Evolutionary conservation across 2,329 filamentous ascomycete genomes (phyloP).

Genomic region (Ophiocordyceps robertsii): DNA sequence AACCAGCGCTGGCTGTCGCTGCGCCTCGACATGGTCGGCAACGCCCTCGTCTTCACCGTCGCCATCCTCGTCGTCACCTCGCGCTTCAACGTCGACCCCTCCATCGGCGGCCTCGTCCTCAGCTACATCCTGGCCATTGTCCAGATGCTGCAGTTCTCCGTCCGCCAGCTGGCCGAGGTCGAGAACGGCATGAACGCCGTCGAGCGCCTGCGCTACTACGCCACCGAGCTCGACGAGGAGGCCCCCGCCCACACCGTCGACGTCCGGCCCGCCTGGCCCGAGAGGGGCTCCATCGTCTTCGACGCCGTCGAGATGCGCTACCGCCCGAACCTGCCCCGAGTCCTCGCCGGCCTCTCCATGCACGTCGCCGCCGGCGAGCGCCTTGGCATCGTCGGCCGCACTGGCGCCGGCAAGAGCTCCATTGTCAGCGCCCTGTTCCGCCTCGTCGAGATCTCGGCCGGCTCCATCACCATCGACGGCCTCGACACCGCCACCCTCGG

Average conservation of each 20-base stretch:
- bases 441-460: slow-evolving; percentile 51
- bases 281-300: slow-evolving; percentile 70
- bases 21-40: slow-evolving; percentile 74
- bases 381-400: slow-evolving; percentile 70
- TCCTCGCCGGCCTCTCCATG: slow-evolving; percentile 57
- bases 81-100: slow-evolving; percentile 72
- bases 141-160: slow-evolving; percentile 91
- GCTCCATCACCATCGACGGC: slow-evolving; percentile 51
- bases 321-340: slow-evolving; percentile 56
- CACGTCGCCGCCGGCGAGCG: slow-evolving; percentile 64
- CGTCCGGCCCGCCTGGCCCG: slow-evolving; percentile 67
- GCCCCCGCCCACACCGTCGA: slow-evolving; percentile 67
- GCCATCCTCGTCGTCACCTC: slow-evolving; percentile 88
- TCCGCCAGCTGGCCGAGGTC: slow-evolving; percentile 85
- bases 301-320: slow-evolving; percentile 69
- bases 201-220: slow-evolving; percentile 84
- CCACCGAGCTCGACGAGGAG: slow-evolving; percentile 75
- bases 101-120: slow-evolving; percentile 75
- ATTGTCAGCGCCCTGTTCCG: slow-evolving; percentile 78
- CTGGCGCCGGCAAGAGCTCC: slow-evolving; percentile 69
- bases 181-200: slow-evolving; percentile 98
- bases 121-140: slow-evolving; percentile 90
- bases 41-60: slow-evolving; percentile 71
- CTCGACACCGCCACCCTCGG: slow-evolving; percentile 60
- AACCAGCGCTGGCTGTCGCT: slow-evolving; percentile 90